Percentiles rank a stretch among this genome's conserved stretches.
Conservation (phyloP, 371 early-diverging fungal species). For the Umbelopsis sp. region DNA sequence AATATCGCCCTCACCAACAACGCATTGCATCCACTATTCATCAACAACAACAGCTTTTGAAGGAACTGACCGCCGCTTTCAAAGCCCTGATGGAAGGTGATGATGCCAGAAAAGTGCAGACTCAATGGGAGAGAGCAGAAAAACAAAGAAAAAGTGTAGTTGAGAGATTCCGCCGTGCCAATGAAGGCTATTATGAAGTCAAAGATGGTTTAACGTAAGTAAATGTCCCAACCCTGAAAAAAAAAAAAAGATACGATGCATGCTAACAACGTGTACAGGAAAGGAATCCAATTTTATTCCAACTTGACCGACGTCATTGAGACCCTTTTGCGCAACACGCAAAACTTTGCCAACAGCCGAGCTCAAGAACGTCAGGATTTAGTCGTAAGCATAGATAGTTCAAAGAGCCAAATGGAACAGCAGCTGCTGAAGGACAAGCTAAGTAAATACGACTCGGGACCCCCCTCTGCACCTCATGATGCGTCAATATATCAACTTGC, state of each 20-base stretch:
- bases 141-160: conserved; percentile 59
- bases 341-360: conserved; percentile 70
- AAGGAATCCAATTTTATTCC: conserved; percentile 83
- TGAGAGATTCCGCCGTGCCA: conserved; percentile 64
- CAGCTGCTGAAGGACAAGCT: conserved; percentile 75
- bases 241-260: neutral
- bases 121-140: conserved; percentile 71
- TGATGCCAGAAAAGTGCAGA: conserved; percentile 68
- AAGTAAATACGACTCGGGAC: conserved; percentile 35
- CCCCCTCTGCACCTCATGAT: conserved; percentile 31
- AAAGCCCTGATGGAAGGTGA: conserved; percentile 76
- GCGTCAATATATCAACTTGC: conserved; percentile 41
- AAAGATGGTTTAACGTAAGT: conserved; percentile 66
- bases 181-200: conserved; percentile 58
- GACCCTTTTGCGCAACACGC: conserved; percentile 61
- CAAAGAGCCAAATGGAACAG: conserved; percentile 72
- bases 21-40: conserved; percentile 76
- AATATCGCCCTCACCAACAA: conserved; percentile 81
- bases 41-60: conserved; percentile 76
- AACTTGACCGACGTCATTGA: conserved; percentile 70
- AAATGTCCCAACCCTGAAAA: too few species aligned
- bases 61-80: conserved; percentile 76
- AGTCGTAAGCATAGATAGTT: conserved; percentile 58
- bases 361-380: conserved; percentile 70
- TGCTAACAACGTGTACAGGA: conserved; percentile 28